Evolutionary conservation across 805 yeast species (phyloP).

Genomic region (Candida anglica): DNA sequence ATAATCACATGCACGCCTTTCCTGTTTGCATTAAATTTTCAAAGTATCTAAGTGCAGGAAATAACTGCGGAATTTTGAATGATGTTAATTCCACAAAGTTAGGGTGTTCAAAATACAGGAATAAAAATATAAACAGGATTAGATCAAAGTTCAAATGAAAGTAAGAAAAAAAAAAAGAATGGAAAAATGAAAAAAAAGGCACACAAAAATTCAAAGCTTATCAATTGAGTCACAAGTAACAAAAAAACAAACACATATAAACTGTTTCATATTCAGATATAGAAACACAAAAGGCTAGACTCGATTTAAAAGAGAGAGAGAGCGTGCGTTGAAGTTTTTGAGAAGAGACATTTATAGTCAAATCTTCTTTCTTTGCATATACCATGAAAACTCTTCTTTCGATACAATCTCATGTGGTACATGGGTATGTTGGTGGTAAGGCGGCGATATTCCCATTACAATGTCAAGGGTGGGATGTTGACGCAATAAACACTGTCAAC

Average conservation of each 20-base stretch:
- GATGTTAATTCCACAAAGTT: too few species aligned
- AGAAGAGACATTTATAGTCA: too few species aligned
- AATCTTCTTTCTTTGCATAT: too few species aligned
- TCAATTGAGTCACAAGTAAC: neutral
- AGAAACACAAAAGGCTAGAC: too few species aligned
- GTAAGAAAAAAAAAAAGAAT: neutral
- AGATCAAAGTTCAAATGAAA: neutral
- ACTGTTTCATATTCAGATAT: too few species aligned
- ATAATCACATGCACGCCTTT: too few species aligned
- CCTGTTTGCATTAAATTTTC: too few species aligned
- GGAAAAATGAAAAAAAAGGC: neutral
- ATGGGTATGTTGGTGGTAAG: constrained; percentile 92
- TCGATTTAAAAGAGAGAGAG: too few species aligned
- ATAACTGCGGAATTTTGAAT: too few species aligned
- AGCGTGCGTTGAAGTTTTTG: too few species aligned
- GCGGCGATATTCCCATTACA: constrained; percentile 92
- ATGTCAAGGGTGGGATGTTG: constrained; percentile 88
- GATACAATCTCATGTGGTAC: constrained; percentile 88
- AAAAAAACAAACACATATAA: too few species aligned
- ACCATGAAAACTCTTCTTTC: constrained; percentile 16
- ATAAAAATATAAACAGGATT: neutral
- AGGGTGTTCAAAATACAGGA: neutral
- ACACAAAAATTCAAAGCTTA: neutral
- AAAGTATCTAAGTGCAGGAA: too few species aligned
- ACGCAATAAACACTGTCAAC: constrained; percentile 81